These are phyloP conservation scores for Schwanniomyces yamadae DNA, from an alignment of 805 yeast genomes.

Conservation along the genomic window DNA sequence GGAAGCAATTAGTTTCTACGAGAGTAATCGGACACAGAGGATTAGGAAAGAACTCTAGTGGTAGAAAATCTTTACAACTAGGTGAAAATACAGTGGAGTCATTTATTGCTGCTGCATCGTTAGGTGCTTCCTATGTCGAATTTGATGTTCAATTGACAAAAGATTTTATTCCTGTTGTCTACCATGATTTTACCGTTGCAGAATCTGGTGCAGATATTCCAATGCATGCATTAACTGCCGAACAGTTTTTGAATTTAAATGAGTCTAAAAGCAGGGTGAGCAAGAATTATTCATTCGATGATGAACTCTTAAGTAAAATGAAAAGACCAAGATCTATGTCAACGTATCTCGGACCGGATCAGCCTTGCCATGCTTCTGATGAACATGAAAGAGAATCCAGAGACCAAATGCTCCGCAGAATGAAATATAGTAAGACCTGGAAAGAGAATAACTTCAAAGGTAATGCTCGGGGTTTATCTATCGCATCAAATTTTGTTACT, in stretches of 20 bases:
- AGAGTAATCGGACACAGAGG: constrained; percentile 97
- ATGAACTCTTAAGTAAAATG: constrained; percentile 31
- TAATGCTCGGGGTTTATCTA: constrained; percentile 83
- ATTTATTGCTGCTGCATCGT: constrained; percentile 91
- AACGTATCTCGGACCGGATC: constrained; percentile 36
- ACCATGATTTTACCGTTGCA: constrained; percentile 91
- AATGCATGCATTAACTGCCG: constrained; percentile 87
- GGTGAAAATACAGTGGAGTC: constrained; percentile 96
- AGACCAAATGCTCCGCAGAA: constrained; percentile 52
- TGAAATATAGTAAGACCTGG: constrained; percentile 87
- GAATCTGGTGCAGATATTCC: constrained; percentile 96
- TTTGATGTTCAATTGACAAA: constrained; percentile 95
- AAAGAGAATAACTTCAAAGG: constrained; percentile 87
- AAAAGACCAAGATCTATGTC: constrained; percentile 41
- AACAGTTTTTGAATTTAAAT: constrained; percentile 72
- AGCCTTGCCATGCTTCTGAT: constrained; percentile 24
- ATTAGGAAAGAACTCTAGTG: constrained; percentile 78
- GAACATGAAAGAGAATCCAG: constrained; percentile 38
- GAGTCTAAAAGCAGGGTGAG: constrained; percentile 14
- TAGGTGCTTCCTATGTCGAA: constrained; percentile 96
- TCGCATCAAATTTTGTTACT: constrained; percentile 90
- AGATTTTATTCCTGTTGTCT: constrained; percentile 87
- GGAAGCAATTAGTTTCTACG: constrained; percentile 87
- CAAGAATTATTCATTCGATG: constrained; percentile 31
- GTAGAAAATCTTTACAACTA: constrained; percentile 75